Percentiles rank a stretch among this genome's conserved stretches.
These are phyloP conservation scores for Pythium dissotocum DNA, from an alignment of 352 stramenopile genomes.

Conservation along the genomic window DNA sequence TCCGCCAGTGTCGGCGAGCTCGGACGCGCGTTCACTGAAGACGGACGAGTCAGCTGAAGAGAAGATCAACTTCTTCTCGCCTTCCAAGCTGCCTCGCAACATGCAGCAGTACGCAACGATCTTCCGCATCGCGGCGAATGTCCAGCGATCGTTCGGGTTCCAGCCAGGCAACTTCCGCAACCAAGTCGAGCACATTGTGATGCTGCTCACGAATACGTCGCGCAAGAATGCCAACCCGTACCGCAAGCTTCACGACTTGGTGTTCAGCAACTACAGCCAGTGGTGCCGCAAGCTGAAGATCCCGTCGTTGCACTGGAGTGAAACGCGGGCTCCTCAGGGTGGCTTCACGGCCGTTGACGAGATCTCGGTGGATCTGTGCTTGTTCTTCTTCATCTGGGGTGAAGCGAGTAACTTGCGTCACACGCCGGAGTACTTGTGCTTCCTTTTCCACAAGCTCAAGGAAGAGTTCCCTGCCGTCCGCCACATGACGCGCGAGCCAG, in stretches of 20 bases:
- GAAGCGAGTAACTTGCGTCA: conserved; percentile 97
- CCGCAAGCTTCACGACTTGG: conserved; percentile 73
- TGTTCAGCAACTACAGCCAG: conserved; percentile 90
- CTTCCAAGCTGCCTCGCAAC: conserved; percentile 60
- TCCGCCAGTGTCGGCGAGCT: conserved; percentile 70
- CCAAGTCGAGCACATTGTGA: conserved; percentile 97
- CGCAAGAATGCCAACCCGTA: conserved; percentile 81
- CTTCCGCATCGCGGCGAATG: conserved; percentile 81
- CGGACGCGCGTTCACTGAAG: conserved; percentile 72
- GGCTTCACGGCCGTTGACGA: conserved; percentile 87
- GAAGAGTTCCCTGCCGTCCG: conserved; percentile 78
- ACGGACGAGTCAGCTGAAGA: conserved; percentile 41
- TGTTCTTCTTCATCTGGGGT: conserved; percentile 99
- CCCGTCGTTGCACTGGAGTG: conserved; percentile 65
- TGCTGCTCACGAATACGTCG: conserved; percentile 93
- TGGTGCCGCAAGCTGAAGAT: conserved; percentile 89
- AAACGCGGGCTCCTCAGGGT: conserved; percentile 68
- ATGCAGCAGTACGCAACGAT: conserved; percentile 88
- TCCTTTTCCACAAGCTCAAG: conserved; percentile 97
- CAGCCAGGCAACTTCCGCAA: conserved; percentile 91
- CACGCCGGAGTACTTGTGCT: conserved; percentile 98
- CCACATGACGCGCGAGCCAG: conserved; percentile 84
- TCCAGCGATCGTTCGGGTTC: conserved; percentile 86
- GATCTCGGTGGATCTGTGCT: conserved; percentile 81
- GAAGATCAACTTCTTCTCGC: conserved; percentile 83